Evolutionary conservation across 495 filamentous ascomycete genomes (phyloP), one percentile per base, ranked within the genome.

Genomic region (Neurospora sp.): DNA sequence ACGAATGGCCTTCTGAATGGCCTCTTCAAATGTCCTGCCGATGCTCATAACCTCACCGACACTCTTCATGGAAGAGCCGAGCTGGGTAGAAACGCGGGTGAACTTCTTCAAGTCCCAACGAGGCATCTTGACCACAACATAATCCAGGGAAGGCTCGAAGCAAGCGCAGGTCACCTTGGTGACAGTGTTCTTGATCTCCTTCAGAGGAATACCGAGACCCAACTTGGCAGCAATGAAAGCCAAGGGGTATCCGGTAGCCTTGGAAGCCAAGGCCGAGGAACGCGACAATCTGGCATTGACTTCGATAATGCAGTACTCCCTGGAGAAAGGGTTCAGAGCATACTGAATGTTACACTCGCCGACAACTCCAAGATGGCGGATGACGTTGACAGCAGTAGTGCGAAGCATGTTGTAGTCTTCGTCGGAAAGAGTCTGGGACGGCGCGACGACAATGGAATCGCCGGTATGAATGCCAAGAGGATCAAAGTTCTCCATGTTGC

Each of bases 401-500:
- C 96, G 93, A 38, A 99, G 88, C 96, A 99, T 99, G 83, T 98
- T 97, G 83, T 99, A 99, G 80, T 99, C 96, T 79, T 97, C 95
- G 74, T 99, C 96, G 10, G 94, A 82, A 39, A 99, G 88, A 0
- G 96, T 99, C 82, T 98, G 96, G 10, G 94, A 97, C 35, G 96
- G 96, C 5, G 96, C 96, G 27, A 99, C 96, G 71, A 99, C 96
- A 78, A 99, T 99, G 37, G 95, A 98, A 82, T 99, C 96, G 81
- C 96, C 96, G 9, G 96, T 99, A 78, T 99, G 96, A 71, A 98
- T 98, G 77, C 96, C 96, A 40, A 99, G 90, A 74, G 96, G 96
- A 83, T 99, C 96, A 75, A 99, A 98, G 82, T 99, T 99, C 83
- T 99, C 96, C 96, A 99, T 99, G 85, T 99, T 99, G 84, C 96